These are phyloP conservation scores for Hypocrella siamensis DNA, from an alignment of 2,329 filamentous ascomycete genomes.

Conservation along the genomic window DNA sequence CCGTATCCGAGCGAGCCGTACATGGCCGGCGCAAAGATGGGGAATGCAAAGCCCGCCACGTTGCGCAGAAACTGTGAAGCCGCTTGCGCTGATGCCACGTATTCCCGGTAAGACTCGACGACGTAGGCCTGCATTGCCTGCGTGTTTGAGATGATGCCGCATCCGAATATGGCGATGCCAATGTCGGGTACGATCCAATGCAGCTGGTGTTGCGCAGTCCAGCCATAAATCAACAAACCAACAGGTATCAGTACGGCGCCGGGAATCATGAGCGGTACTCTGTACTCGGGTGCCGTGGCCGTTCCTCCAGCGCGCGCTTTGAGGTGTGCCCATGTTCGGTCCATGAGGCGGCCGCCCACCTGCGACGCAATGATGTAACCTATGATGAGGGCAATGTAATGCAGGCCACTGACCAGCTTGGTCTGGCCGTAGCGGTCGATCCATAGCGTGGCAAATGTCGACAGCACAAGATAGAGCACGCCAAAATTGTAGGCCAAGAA, in stretches of 20 bases:
- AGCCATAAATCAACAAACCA: slow-evolving; percentile 30
- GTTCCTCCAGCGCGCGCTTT: slow-evolving; percentile 21
- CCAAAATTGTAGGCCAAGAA: slow-evolving; percentile 53
- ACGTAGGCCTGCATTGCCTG: slow-evolving; percentile 30
- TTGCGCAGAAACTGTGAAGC: slow-evolving; percentile 28
- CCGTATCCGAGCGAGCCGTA: slow-evolving; percentile 26
- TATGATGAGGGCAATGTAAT: slow-evolving; percentile 14
- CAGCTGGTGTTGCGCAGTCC: slow-evolving; percentile 23
- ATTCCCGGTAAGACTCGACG: slow-evolving; percentile 29
- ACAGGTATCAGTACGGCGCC: slow-evolving; percentile 23
- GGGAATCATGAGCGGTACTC: slow-evolving; percentile 25
- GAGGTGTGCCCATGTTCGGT: slow-evolving; percentile 26
- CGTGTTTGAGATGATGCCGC: slow-evolving; percentile 24
- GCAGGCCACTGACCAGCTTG: slow-evolving; percentile 25
- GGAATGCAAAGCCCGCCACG: slow-evolving; percentile 34
- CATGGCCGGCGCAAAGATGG: slow-evolving; percentile 31
- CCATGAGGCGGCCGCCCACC: slow-evolving; percentile 25
- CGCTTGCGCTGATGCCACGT: slow-evolving; percentile 28
- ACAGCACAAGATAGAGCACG: slow-evolving; percentile 39
- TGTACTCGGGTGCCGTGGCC: slow-evolving; percentile 23
- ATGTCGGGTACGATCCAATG: slow-evolving; percentile 31
- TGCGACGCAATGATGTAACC: slow-evolving; percentile 17
- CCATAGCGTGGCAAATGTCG: slow-evolving; percentile 38
- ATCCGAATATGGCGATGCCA: slow-evolving; percentile 21
- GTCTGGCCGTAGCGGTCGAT: slow-evolving; percentile 41